Evolutionary conservation across 2,329 filamentous ascomycete species (phyloP), one percentile per base, ranked within the genome.

Genomic region (Xylariaceae sp.): DNA sequence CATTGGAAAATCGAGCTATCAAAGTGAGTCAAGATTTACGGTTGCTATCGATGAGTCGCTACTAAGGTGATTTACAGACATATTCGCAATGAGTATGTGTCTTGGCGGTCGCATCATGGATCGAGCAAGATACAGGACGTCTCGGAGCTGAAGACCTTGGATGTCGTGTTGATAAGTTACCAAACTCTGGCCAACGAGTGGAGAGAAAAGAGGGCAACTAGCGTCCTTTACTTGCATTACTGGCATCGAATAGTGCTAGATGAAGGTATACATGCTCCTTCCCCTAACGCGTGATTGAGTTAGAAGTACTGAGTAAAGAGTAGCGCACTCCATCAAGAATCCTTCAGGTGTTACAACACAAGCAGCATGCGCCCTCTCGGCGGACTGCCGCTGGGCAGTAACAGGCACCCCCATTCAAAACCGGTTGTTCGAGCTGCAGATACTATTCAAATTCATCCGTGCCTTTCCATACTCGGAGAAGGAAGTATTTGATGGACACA

Each of bases 131-230:
- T 30, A 8, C 7, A 30, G 13, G 8, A 30, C 7, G 13, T 7
- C 27, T 30, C 27, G 8, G 27, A 30, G 8, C 7, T 30, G 13
- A 8, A 7, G 27, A 7, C 7, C 8, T 13, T 8, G 8, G 27
- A 30, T 30, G 13, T 30, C 13, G 13, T 30, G 13, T 29, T 13
- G 3, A 6, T 18, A 42, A 20, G 6, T 50, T 64, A 29, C 6
- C 8, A 64, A 2, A 8, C 1, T 23, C 8, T 6, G 6, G 10
- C 27, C 13, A 30, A 13, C 27, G 27, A 30, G 13, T 30, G 27
- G 27, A 30, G 27, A 30, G 8, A 13, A 30, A 30, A 30, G 27
- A n/a, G n/a, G n/a, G 27, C 27, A 8, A 8, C 27, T 8, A 30
- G 27, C 13, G 13, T 30, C 27, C 7, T 30, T 13, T 30, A 8